Evolutionary conservation across 192 early-diverging fungal species (phyloP).

Genomic region (Backusella australiensis): DNA sequence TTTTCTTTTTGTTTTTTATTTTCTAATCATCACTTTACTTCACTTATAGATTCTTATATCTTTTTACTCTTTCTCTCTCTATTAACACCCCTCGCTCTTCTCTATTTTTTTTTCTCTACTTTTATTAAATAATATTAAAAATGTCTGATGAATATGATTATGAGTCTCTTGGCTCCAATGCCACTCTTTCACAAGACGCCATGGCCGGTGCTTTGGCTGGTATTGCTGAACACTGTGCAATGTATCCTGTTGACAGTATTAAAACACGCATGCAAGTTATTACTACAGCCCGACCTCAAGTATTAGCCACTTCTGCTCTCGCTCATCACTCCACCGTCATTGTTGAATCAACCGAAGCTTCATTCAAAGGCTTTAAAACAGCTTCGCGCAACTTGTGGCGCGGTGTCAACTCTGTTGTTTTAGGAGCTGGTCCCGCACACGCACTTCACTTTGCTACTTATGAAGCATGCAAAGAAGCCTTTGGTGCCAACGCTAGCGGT

Average conservation of each 20-base stretch:
- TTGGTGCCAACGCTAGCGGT: slow-evolving; percentile 56
- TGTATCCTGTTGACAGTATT: slow-evolving; percentile 92
- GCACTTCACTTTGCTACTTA: slow-evolving; percentile 94
- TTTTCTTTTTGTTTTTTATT: background rate
- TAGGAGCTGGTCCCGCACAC: slow-evolving; percentile 93
- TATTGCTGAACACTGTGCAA: slow-evolving; percentile 93
- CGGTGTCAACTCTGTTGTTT: slow-evolving; percentile 88
- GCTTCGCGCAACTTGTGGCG: slow-evolving; percentile 72
- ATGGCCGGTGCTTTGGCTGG: slow-evolving; percentile 94
- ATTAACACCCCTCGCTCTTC: background rate
- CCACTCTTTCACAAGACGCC: slow-evolving; percentile 74
- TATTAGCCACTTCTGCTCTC: slow-evolving; percentile 5
- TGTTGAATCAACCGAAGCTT: slow-evolving; percentile 51
- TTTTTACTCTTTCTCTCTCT: background rate
- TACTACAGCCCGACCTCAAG: slow-evolving; percentile 43
- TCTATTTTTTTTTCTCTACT: background rate
- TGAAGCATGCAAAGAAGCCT: slow-evolving; percentile 81
- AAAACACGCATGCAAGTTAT: slow-evolving; percentile 96
- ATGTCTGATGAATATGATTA: slow-evolving; percentile 78
- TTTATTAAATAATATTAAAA: background rate
- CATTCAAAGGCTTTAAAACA: slow-evolving; percentile 13
- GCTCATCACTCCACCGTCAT: slow-evolving; percentile 44
- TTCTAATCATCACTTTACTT: background rate
- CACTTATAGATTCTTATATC: background rate
- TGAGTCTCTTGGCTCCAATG: slow-evolving; percentile 81